Evolutionary conservation across 2,329 filamentous ascomycete species (phyloP).

Genomic region (Fusarium sp.): DNA sequence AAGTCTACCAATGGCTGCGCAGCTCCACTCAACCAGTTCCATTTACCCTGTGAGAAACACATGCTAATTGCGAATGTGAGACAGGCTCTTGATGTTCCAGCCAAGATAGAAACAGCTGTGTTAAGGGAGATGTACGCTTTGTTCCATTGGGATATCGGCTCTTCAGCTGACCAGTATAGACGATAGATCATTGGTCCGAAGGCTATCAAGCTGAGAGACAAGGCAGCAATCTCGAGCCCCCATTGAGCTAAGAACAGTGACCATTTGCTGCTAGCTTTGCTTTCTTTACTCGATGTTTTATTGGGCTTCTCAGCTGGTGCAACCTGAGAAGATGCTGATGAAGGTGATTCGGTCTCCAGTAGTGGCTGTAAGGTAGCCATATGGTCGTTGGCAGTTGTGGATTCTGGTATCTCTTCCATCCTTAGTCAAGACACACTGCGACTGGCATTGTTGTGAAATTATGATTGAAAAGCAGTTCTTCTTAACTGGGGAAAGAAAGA

Average conservation of each 20-base stretch:
- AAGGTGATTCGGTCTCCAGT: not conserved
- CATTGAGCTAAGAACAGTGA: not conserved
- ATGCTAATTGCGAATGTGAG: constrained; percentile 7
- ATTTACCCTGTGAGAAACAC: constrained; percentile 27
- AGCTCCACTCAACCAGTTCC: constrained; percentile 18
- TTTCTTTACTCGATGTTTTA: not conserved
- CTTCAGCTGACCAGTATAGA: not conserved
- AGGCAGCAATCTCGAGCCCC: not conserved
- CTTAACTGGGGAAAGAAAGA: accelerated
- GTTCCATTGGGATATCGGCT: constrained; percentile 19
- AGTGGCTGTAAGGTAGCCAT: not conserved
- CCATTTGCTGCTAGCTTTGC: not conserved
- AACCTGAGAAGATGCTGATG: not conserved
- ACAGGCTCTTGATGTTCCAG: not conserved
- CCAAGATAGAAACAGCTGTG: constrained; percentile 19
- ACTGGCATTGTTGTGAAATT: too few species aligned
- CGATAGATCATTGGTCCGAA: not conserved
- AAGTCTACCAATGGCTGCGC: constrained; percentile 13
- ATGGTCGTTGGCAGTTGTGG: accelerated
- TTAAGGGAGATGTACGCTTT: constrained; percentile 4
- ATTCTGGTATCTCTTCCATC: not conserved
- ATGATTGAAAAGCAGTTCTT: too few species aligned
- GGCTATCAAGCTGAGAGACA: not conserved
- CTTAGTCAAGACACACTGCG: accelerated
- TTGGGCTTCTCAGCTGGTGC: not conserved